These are phyloP conservation scores for Populus trichocarpa DNA, from an alignment of 441 rosid species.

Conservation along the genomic window DNA sequence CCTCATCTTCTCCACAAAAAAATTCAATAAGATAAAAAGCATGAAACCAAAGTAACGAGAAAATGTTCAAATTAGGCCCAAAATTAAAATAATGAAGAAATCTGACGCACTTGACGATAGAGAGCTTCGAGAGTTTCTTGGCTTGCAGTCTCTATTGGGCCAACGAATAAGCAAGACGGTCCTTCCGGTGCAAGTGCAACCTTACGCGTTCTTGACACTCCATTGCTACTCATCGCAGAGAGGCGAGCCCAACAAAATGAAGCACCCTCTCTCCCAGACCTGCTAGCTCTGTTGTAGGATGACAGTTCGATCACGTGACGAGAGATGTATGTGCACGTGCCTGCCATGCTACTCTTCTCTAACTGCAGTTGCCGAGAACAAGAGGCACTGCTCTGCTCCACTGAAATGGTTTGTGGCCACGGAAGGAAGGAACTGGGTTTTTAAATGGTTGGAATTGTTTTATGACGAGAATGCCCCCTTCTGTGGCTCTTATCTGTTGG, in stretches of 20 bases:
- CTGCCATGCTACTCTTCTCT: conserved; percentile 45
- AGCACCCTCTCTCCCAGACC: conserved; percentile 28
- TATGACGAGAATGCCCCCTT: conserved; percentile 32
- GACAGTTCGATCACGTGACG: conserved; percentile 41
- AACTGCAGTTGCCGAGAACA: not conserved
- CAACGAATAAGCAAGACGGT: conserved; percentile 88
- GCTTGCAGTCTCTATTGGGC: conserved; percentile 87
- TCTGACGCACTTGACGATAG: conserved; percentile 55
- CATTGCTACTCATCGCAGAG: conserved; percentile 31
- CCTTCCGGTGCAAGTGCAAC: conserved; percentile 34
- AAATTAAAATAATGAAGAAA: not conserved
- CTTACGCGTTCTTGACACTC: conserved; percentile 26
- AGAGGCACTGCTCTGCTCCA: not conserved
- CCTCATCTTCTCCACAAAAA: not conserved
- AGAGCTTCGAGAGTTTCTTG: conserved; percentile 94
- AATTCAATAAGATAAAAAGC: not conserved
- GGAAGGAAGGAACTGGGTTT: not conserved
- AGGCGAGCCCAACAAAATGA: conserved; percentile 48
- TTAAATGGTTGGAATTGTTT: not conserved
- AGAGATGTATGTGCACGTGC: conserved; percentile 42
- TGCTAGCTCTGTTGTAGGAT: conserved; percentile 33
- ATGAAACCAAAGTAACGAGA: not conserved
- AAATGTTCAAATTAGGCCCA: not conserved
- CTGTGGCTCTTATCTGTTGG: conserved; percentile 9
- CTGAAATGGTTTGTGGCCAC: conserved; percentile 12